Base-by-base conservation (phyloP, 2,329 filamentous ascomycete species). In the Curvularia spicifera region DNA sequence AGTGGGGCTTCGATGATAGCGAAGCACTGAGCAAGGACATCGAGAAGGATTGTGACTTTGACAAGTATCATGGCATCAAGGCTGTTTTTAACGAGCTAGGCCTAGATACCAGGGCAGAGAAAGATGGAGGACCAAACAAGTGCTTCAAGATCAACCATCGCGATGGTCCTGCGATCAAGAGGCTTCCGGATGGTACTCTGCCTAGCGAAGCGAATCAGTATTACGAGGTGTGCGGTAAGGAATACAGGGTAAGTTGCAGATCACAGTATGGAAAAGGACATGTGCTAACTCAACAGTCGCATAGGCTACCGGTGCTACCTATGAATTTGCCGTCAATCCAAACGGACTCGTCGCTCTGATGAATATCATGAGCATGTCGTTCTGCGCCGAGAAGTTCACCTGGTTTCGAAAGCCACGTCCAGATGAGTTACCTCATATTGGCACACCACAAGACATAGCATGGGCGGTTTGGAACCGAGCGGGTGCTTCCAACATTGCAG, bases 401-500 rank as follows among this genome's bases (percentile, higher is more conserved):
- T 64, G 59, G 62, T 31, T 46, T 4, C 56, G 51, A 3, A 56
- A 53, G 4, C 53, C 59, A 2, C 33, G 46, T 0, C 29, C 55
- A 15, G 13, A 33, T 1, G 56, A 63, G 33, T 33, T 65, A 1
- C 60, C 60, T 0, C 53, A 57, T 18, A 48, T 63, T 13, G 57
- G 53, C 1, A 55, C 63, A 1, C 44, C 45, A 0, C 55, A 56
- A 8, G 60, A 65, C 12, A 48, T 63, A 13, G 63, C 45, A 10
- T 63, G 60, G 63, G 63, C 52, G 0, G 42, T 54, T 20, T 65
- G 63, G 60, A 63, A 65, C 35, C 53, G 60, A 26, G 60, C 49
- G 0, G 24, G 18, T 22, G 24, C 48, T 1, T 7, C 42, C 1
- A 33, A 53, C 10, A 37, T 56, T 10, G 39, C 50, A 24, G 43